Conservation (phyloP, 768 basidiomycete genomes). For the Leccinum variicolor region DNA sequence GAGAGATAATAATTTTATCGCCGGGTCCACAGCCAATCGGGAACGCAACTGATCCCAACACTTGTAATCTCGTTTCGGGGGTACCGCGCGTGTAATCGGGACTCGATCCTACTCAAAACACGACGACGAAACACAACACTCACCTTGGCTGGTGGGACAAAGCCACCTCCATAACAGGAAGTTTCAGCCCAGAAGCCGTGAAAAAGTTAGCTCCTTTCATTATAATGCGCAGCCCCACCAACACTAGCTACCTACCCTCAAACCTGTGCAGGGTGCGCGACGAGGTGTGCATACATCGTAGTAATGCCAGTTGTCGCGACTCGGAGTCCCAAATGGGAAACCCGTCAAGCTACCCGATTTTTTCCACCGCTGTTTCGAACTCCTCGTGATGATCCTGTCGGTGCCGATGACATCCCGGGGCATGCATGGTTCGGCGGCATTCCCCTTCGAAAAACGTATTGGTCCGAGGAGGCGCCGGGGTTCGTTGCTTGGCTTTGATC, state of each 20-base stretch:
- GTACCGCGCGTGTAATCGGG: neutral
- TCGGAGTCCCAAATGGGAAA: neutral
- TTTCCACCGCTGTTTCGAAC: neutral
- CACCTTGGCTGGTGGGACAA: conserved; percentile 14
- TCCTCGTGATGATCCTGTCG: neutral
- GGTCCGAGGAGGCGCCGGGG: too few relatives aligned
- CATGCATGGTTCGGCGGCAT: neutral
- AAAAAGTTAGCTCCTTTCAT: neutral
- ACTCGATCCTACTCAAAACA: neutral
- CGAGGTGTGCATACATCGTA: too few relatives aligned
- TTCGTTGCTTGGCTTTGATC: too few relatives aligned
- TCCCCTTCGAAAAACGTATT: neutral
- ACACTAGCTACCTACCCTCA: neutral
- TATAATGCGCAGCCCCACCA: neutral
- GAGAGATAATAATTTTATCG: conserved; percentile 12
- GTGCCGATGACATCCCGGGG: neutral
- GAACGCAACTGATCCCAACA: neutral
- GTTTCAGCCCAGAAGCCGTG: neutral
- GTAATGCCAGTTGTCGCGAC: neutral
- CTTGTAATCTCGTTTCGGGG: neutral
- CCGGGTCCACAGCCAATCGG: neutral
- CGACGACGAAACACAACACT: neutral
- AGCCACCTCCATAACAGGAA: conserved; percentile 9
- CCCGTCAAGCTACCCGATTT: neutral
- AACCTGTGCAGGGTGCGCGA: neutral